Evolutionary conservation across 2,329 filamentous ascomycete species (phyloP).

Genomic region (Fusarium subglutinans): DNA sequence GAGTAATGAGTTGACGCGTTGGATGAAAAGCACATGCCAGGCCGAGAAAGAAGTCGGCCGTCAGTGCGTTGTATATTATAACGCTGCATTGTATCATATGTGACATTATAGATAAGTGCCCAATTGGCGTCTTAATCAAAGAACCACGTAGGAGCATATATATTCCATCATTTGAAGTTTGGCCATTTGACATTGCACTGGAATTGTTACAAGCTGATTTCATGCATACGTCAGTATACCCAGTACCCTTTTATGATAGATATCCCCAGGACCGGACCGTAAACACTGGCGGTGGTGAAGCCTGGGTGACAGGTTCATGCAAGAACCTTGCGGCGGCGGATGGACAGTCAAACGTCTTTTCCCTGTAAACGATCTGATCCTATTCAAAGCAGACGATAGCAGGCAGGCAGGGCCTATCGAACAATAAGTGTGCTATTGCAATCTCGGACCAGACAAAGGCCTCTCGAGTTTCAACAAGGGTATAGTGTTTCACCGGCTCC

Average conservation of each 20-base stretch:
- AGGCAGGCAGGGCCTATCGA: background rate
- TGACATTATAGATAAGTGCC: conserved; percentile 44
- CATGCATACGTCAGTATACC: background rate
- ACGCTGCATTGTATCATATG: conserved; percentile 48
- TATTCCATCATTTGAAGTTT: background rate
- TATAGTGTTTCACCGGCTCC: conserved; percentile 4
- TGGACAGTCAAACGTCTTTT: background rate
- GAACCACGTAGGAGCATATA: conserved; percentile 8
- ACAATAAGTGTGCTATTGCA: background rate
- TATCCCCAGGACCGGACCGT: background rate
- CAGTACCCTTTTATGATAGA: background rate
- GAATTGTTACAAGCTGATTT: background rate
- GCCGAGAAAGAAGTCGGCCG: conserved; percentile 19
- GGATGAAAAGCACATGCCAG: conserved; percentile 23
- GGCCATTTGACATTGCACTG: background rate
- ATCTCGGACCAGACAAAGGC: background rate
- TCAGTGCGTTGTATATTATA: conserved; percentile 45
- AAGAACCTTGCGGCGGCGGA: background rate
- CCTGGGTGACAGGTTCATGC: background rate
- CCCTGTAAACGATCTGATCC: background rate
- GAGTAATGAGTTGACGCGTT: conserved; percentile 16
- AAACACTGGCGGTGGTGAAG: background rate
- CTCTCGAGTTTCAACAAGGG: conserved; percentile 3
- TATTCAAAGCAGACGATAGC: background rate
- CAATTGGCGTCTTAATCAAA: conserved; percentile 27